Base-by-base conservation (phyloP, 208 protist species). In the Entamoeba nuttalli region DNA sequence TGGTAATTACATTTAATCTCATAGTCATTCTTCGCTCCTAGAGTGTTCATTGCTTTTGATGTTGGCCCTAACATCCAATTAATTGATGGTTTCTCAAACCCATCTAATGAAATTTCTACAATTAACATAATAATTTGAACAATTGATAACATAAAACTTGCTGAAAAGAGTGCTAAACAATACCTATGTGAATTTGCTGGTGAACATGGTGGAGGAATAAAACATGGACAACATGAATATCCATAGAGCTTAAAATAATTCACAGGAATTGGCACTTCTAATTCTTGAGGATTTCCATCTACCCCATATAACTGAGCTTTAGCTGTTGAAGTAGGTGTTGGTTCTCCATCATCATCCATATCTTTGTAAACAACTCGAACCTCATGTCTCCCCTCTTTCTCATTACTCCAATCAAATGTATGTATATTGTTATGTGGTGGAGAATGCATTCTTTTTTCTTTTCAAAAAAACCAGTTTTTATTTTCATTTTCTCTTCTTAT, bases 41-140 rank as follows among this genome's bases (percentile, higher is more conserved):
- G 11, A 2, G 30, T 84, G 9, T 84, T 21, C 62, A 84, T 84
- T n/a, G 62, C 94, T 30, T 11, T 4, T 3, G 84, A 93, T 25
- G 69, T 95, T n/a, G 94, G 35, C 21, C 62, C 94, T 35, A 93
- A 48, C 55, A 94, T 94, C 55, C 93, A 94, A 71, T 94, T 94
- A 35, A 94, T 94, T 25, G 25, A 41, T 84, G 62, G 62, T 35
- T 84, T 84, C 19, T 84, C 62, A 84, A 84, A 84, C 0, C 62
- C 62, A 41, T 84, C 25, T n/a, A 84, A 84, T 11, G 62, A 84
- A 11, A 84, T 84, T 84, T 84, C 62, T 30, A 84, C 62, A 30
- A 84, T 84, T 25, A 84, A 35, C 62, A 84, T 84, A 25, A 84
- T 35, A 35, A 84, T 30, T 84, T 84, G 62, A n/a, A 84, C 25